Evolutionary conservation across 176 grass and related monocot species (phyloP).

Genomic region (Aegilops bicornis): DNA sequence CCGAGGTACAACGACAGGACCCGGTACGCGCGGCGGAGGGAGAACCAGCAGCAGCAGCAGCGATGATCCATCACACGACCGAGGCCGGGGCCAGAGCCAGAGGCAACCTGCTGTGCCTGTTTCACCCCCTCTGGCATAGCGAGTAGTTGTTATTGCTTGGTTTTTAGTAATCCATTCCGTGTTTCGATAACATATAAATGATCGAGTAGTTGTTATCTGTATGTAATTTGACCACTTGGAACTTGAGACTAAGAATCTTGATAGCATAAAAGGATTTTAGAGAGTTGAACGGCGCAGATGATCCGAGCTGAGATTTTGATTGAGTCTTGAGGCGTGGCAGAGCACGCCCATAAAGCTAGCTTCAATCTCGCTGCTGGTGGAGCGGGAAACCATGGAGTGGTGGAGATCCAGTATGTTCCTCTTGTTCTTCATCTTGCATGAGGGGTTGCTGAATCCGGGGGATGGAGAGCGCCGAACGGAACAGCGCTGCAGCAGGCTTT

Average conservation of each 20-base stretch:
- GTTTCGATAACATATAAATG: too few species aligned
- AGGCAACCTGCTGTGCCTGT: too few species aligned
- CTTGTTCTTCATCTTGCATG: too few species aligned
- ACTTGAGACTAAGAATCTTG: neutral
- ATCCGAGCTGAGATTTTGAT: neutral
- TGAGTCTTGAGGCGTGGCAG: too few species aligned
- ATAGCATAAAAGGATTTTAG: neutral
- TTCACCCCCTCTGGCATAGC: neutral
- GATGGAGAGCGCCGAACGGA: too few species aligned
- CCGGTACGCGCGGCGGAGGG: neutral
- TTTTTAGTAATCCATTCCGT: neutral
- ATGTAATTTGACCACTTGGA: neutral
- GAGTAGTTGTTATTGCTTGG: neutral
- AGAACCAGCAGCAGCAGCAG: slow-evolving; percentile 3
- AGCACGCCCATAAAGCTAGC: too few species aligned
- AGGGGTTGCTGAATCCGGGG: too few species aligned
- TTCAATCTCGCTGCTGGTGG: too few species aligned
- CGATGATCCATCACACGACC: neutral
- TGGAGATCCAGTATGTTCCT: too few species aligned
- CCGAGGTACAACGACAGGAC: slow-evolving; percentile 5
- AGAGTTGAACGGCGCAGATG: neutral
- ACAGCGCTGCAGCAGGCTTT: too few species aligned
- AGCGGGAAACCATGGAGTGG: too few species aligned
- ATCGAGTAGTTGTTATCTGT: neutral
- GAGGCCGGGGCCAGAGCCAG: neutral